Conservation (phyloP, 179 eudicot genomes). For the Beta corolliflora region DNA sequence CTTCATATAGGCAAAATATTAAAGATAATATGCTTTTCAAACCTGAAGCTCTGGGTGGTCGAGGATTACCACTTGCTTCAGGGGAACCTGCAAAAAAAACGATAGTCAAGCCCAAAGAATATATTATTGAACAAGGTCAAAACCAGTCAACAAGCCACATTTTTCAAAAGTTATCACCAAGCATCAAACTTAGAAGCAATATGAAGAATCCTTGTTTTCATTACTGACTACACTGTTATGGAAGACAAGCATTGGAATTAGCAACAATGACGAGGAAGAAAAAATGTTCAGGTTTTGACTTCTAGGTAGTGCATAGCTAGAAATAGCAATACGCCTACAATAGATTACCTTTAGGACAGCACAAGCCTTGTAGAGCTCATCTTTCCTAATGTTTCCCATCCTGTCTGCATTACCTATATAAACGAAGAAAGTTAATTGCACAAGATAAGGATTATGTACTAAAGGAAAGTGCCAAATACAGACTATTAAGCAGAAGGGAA, state of each 20-base stretch:
- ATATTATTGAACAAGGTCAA: too few species aligned
- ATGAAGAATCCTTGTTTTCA: not conserved
- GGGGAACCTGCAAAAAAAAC: slow-evolving; percentile 33
- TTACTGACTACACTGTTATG: not conserved
- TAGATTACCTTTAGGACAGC: slow-evolving; percentile 63
- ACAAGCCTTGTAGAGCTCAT: slow-evolving; percentile 76
- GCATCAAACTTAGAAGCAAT: not conserved
- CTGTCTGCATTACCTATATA: slow-evolving; percentile 79
- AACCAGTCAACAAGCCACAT: too few species aligned
- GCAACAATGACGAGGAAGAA: not conserved
- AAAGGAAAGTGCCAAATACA: not conserved
- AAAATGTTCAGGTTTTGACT: not conserved
- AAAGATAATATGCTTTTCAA: slow-evolving; percentile 12
- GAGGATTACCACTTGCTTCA: slow-evolving; percentile 55
- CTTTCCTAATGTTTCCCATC: slow-evolving; percentile 60
- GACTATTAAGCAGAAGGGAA: slow-evolving; percentile 7
- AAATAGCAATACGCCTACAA: slow-evolving; percentile 2
- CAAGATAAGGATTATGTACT: not conserved
- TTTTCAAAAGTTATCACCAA: not conserved
- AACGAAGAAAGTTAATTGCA: not conserved
- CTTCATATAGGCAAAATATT: slow-evolving; percentile 8
- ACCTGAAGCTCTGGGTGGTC: slow-evolving; percentile 92
- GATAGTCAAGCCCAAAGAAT: too few species aligned
- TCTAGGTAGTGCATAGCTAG: not conserved
- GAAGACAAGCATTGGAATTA: not conserved